A percentile compares a stretch with the other conserved stretches of the same genome.
These are phyloP conservation scores for Thielaviopsis euricoi DNA, from an alignment of 2,329 filamentous ascomycete species.

Conservation along the genomic window DNA sequence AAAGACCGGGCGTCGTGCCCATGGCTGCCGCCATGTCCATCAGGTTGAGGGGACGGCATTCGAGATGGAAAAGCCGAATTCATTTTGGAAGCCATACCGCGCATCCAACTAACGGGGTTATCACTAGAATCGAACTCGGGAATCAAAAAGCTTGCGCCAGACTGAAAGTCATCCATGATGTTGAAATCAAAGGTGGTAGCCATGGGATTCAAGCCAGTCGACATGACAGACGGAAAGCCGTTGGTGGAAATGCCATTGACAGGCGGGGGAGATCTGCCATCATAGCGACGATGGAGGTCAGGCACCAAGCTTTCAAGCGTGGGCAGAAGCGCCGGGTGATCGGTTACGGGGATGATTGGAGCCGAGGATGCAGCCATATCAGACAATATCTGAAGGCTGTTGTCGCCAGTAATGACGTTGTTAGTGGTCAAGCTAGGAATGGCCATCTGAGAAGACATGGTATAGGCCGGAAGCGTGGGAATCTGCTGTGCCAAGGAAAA, in stretches of 20 bases:
- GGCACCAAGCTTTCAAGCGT: background rate
- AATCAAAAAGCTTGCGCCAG: background rate
- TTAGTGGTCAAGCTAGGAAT: constrained; percentile 2
- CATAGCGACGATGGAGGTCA: background rate
- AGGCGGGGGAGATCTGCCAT: background rate
- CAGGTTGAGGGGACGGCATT: constrained; percentile 36
- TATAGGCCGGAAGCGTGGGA: constrained; percentile 1
- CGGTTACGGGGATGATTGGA: background rate
- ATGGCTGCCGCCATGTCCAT: constrained; percentile 25
- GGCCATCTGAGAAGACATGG: constrained; percentile 1
- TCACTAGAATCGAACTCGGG: constrained; percentile 4
- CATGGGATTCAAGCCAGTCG: constrained; percentile 12
- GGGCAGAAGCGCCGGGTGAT: constrained; percentile 3
- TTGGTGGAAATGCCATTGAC: background rate
- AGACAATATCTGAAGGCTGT: constrained; percentile 4
- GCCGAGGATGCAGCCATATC: constrained; percentile 5
- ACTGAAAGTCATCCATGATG: constrained; percentile 3
- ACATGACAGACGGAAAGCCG: background rate
- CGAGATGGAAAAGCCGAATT: constrained; percentile 36
- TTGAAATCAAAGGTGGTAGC: constrained; percentile 17
- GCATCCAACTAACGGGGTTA: constrained; percentile 8
- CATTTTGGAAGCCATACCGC: constrained; percentile 25
- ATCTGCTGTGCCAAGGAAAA: background rate
- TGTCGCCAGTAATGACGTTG: background rate
- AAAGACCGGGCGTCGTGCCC: background rate